A percentile compares a stretch with the other conserved stretches of the same genome.
phyloP scores from a whole-genome alignment of 495 filamentous ascomycete species.

The Hypoxylon trugodes region DNA sequence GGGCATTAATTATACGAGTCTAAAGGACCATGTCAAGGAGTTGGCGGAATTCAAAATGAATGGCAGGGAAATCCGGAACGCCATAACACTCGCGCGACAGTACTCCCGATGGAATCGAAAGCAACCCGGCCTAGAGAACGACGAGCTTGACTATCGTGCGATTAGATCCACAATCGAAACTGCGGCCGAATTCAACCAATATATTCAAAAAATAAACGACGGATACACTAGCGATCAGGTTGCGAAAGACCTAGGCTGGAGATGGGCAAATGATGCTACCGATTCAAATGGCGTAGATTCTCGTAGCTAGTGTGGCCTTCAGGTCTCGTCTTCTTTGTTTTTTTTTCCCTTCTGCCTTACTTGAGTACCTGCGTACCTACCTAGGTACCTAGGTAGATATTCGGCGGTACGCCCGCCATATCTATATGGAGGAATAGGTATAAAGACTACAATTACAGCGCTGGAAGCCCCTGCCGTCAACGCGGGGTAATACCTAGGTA shows the following conservation, averaged over 20 bases:
- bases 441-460: too few species aligned
- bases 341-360: too few species aligned
- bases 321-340: too few species aligned
- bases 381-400: too few species aligned
- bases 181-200: slow-evolving; percentile 15
- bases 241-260: neutral
- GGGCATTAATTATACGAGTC: slow-evolving; percentile 38
- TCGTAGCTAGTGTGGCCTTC: too few species aligned
- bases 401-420: too few species aligned
- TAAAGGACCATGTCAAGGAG: slow-evolving; percentile 10
- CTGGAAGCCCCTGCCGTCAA: too few species aligned
- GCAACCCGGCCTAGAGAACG: neutral
- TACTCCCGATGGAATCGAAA: slow-evolving; percentile 27
- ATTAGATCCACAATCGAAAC: slow-evolving; percentile 39
- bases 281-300: too few species aligned
- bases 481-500: too few species aligned
- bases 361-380: too few species aligned
- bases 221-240: neutral
- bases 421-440: too few species aligned
- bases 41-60: slow-evolving; percentile 46
- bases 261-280: neutral
- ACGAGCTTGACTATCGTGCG: slow-evolving; percentile 25
- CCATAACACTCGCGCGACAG: slow-evolving; percentile 47
- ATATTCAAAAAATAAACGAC: slow-evolving; percentile 15
- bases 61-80: slow-evolving; percentile 52